Evolutionary conservation across 2,329 filamentous ascomycete species (phyloP).

Genomic region (Clarireedia homoeocarpa): DNA sequence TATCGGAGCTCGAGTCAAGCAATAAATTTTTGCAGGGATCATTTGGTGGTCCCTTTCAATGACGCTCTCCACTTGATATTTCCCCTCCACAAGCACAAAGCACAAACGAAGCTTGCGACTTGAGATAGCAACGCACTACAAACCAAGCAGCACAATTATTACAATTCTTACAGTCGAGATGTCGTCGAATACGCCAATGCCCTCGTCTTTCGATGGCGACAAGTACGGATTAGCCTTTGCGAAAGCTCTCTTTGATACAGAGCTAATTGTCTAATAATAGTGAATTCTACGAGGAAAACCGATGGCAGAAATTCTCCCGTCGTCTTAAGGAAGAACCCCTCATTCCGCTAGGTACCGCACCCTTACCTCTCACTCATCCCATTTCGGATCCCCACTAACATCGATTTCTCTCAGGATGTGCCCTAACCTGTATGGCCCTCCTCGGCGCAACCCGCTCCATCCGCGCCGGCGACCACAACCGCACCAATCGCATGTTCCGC

Average conservation of each 20-base stretch:
- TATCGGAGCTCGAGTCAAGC: slow-evolving; percentile 5
- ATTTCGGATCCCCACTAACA: background rate
- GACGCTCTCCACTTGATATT: slow-evolving; percentile 2
- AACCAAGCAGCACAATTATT: background rate
- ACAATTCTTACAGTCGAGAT: slow-evolving; percentile 13
- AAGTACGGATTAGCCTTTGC: slow-evolving; percentile 40
- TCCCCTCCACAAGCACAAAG: background rate
- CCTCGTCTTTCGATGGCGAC: slow-evolving; percentile 76
- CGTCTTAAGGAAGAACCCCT: slow-evolving; percentile 85
- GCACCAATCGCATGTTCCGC: slow-evolving; percentile 94
- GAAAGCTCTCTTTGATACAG: background rate
- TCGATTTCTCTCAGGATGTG: slow-evolving; percentile 47
- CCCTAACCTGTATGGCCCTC: slow-evolving; percentile 78
- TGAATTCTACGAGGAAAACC: slow-evolving; percentile 80
- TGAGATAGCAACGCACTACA: background rate
- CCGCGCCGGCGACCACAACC: slow-evolving; percentile 73
- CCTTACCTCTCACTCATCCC: background rate
- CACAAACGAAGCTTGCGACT: background rate
- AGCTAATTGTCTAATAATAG: slow-evolving; percentile 37
- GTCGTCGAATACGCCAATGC: slow-evolving; percentile 38
- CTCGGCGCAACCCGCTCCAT: slow-evolving; percentile 79
- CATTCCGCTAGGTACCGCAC: slow-evolving; percentile 66
- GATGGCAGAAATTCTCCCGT: slow-evolving; percentile 67
- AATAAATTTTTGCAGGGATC: slow-evolving; percentile 12
- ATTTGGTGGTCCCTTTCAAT: slow-evolving; percentile 3